phyloP scores from a whole-genome alignment of 1,139 yeast genomes.

The Yamadazyma triangularis region DNA sequence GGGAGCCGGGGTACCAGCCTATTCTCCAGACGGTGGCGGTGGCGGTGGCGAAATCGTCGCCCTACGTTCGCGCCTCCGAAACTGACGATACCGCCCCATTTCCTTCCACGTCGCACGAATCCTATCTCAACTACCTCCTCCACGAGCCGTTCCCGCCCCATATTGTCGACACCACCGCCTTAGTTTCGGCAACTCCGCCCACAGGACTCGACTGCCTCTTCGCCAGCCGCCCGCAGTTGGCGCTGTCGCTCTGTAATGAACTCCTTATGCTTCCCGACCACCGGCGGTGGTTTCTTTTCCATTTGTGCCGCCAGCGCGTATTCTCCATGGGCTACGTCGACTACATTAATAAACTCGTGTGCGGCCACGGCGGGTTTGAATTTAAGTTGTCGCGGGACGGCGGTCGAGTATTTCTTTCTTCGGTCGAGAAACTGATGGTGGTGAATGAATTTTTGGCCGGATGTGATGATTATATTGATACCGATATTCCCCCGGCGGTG shows the following conservation, averaged over 20 bases:
- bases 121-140: too few species aligned
- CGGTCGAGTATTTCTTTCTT: slow-evolving; percentile 39
- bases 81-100: too few species aligned
- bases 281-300: slow-evolving; percentile 63
- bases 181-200: background rate
- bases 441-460: slow-evolving; percentile 63
- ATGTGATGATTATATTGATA: slow-evolving; percentile 41
- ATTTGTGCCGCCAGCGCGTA: slow-evolving; percentile 55
- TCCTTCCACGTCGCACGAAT: too few species aligned
- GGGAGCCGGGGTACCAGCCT: too few species aligned
- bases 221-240: slow-evolving; percentile 35
- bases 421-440: slow-evolving; percentile 60
- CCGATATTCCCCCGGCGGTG: slow-evolving; percentile 35
- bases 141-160: too few species aligned
- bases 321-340: slow-evolving; percentile 48
- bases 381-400: slow-evolving; percentile 56
- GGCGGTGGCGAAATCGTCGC: too few species aligned
- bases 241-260: slow-evolving; percentile 59
- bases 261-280: slow-evolving; percentile 62
- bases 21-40: too few species aligned
- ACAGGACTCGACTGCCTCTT: slow-evolving; percentile 13
- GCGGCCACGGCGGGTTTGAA: slow-evolving; percentile 32
- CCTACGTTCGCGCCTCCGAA: too few species aligned
- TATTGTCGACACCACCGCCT: background rate
- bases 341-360: slow-evolving; percentile 56